Conservation (phyloP, 495 filamentous ascomycete genomes). For the Massariosphaeria phaeospora region DNA sequence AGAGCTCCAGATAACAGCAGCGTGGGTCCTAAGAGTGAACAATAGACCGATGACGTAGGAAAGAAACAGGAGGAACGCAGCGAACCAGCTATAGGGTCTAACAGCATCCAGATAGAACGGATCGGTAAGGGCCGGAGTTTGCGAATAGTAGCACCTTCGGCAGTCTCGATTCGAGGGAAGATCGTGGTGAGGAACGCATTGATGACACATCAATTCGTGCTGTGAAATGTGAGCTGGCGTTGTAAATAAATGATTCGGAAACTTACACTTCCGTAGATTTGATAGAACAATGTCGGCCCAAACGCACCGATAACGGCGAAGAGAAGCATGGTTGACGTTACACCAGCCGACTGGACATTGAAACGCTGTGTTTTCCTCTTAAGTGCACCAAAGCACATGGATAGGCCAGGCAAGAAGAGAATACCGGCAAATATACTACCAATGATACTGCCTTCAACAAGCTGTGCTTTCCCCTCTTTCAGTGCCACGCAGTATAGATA, state of each 20-base stretch:
- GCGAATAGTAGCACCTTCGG: slow-evolving; percentile 87
- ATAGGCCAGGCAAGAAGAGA: slow-evolving; percentile 90
- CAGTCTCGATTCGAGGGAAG: slow-evolving; percentile 59
- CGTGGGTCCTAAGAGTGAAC: slow-evolving; percentile 95
- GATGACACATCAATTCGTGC: slow-evolving; percentile 88
- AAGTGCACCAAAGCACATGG: slow-evolving; percentile 98
- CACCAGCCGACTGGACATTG: slow-evolving; percentile 94
- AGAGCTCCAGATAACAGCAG: slow-evolving; percentile 91
- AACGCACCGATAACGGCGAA: slow-evolving; percentile 98
- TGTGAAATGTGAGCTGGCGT: slow-evolving; percentile 42
- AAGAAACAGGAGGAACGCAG: slow-evolving; percentile 78
- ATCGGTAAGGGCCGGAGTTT: slow-evolving; percentile 78
- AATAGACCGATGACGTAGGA: slow-evolving; percentile 91
- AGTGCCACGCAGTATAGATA: slow-evolving; percentile 96
- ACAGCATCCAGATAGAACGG: slow-evolving; percentile 85
- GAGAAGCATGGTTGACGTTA: slow-evolving; percentile 96
- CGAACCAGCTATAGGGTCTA: slow-evolving; percentile 85
- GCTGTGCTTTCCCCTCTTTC: slow-evolving; percentile 81
- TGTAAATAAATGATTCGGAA: background rate
- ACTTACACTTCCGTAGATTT: slow-evolving; percentile 91
- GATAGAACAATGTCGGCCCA: slow-evolving; percentile 95
- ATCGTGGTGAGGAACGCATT: slow-evolving; percentile 55
- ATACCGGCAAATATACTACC: slow-evolving; percentile 97
- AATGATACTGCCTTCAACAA: slow-evolving; percentile 95
- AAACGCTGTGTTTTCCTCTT: slow-evolving; percentile 98